Evolutionary conservation across 1,284 basidiomycete species (phyloP).

Genomic region (Ceratobasidium sp.): DNA sequence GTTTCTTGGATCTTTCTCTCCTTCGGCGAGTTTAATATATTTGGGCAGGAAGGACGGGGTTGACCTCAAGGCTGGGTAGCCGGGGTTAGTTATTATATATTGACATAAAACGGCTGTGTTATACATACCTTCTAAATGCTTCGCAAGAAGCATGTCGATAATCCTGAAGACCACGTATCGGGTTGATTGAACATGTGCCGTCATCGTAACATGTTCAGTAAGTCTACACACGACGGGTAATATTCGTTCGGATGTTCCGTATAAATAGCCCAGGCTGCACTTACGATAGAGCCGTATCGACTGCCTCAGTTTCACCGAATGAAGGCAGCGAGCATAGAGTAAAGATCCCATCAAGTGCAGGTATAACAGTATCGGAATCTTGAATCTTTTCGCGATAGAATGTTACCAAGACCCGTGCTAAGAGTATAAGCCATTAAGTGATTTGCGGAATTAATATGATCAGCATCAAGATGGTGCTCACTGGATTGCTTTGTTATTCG

Average conservation of each 20-base stretch:
- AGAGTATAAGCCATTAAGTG: background rate
- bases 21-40: constrained; percentile 83
- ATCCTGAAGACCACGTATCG: constrained; percentile 84
- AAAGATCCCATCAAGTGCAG: constrained; percentile 75
- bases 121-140: constrained; percentile 69
- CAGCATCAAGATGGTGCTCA: constrained; percentile 56
- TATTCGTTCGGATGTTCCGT: background rate
- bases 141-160: constrained; percentile 78
- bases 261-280: constrained; percentile 47
- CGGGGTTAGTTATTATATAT: background rate
- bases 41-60: constrained; percentile 67
- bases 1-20: constrained; percentile 98
- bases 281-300: constrained; percentile 72
- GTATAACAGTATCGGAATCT: constrained; percentile 80
- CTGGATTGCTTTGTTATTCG: constrained; percentile 83
- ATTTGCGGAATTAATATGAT: too few relatives aligned
- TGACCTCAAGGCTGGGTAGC: background rate
- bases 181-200: constrained; percentile 78
- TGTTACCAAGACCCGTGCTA: constrained; percentile 78
- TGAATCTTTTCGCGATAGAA: constrained; percentile 90
- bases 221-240: constrained; percentile 58
- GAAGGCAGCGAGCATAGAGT: constrained; percentile 69
- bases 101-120: background rate
- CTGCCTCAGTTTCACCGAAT: constrained; percentile 75
- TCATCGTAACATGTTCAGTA: constrained; percentile 81